Evolutionary conservation across 352 stramenopile species (phyloP).

Genomic region (Phytophthora tubulina): DNA sequence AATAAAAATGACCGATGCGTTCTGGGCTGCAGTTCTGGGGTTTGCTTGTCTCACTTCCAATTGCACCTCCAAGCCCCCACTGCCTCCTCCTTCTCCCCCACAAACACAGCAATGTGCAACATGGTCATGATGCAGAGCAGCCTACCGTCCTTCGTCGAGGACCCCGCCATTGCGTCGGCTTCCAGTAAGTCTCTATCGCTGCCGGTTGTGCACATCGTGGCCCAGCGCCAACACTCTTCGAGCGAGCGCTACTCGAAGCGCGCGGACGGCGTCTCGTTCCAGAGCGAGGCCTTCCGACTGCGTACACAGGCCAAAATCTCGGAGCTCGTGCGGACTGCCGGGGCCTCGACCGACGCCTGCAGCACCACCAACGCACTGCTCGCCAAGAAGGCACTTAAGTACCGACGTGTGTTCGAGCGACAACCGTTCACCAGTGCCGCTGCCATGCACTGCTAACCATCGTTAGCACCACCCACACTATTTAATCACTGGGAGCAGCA

Average conservation of each 20-base stretch:
- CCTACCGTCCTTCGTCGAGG: constrained; percentile 23
- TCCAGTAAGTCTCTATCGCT: constrained; percentile 9
- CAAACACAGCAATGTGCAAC: constrained; percentile 31
- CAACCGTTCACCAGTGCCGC: not conserved
- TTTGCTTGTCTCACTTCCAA: constrained; percentile 7
- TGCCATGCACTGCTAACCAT: constrained; percentile 1
- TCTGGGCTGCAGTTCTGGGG: not conserved
- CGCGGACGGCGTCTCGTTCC: constrained; percentile 41
- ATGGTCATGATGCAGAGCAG: constrained; percentile 18
- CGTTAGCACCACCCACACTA: not conserved
- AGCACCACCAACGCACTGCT: constrained; percentile 48
- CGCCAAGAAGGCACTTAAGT: constrained; percentile 61
- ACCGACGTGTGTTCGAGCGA: constrained; percentile 51
- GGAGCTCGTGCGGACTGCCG: constrained; percentile 38
- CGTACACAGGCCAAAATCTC: constrained; percentile 42
- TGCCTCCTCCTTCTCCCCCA: not conserved
- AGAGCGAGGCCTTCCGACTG: constrained; percentile 47
- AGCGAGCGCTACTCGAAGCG: constrained; percentile 13
- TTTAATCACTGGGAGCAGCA: not conserved
- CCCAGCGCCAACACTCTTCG: not conserved
- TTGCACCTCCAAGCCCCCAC: not conserved
- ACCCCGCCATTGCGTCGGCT: constrained; percentile 12
- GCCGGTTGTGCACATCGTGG: not conserved
- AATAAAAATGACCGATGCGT: not conserved
- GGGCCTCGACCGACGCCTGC: constrained; percentile 15